These are phyloP conservation scores for Trichoderma endophyticum DNA, from an alignment of 2,329 filamentous ascomycete species.

Conservation along the genomic window DNA sequence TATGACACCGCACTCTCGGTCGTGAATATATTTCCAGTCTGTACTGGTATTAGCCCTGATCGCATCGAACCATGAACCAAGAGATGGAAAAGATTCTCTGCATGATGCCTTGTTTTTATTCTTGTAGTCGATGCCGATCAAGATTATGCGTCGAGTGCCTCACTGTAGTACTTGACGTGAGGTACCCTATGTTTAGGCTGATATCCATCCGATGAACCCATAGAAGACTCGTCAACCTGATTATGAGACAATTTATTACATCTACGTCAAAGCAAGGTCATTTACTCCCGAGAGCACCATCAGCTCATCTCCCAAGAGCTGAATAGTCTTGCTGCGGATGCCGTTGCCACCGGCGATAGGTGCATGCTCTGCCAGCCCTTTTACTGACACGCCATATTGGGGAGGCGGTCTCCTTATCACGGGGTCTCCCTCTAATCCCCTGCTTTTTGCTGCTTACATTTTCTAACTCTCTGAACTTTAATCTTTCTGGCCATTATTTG, in stretches of 20 bases:
- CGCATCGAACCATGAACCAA: not conserved
- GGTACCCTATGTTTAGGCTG: constrained; percentile 11
- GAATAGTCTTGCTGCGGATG: not conserved
- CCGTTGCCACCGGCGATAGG: not conserved
- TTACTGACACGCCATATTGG: not conserved
- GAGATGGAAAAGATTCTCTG: not conserved
- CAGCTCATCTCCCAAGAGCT: no score
- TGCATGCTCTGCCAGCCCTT: not conserved
- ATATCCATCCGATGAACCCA: not conserved
- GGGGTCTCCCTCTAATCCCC: not conserved
- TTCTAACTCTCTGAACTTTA: not conserved
- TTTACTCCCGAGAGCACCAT: not conserved
- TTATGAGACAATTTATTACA: constrained; percentile 13
- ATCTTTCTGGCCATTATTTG: not conserved
- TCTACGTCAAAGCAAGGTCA: not conserved
- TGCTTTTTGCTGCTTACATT: not conserved
- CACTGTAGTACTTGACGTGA: not conserved
- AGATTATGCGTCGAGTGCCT: not conserved
- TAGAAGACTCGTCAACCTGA: not conserved
- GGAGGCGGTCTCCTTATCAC: not conserved
- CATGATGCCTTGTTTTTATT: not conserved
- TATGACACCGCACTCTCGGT: not conserved
- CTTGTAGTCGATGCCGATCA: no score
- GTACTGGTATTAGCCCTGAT: not conserved
- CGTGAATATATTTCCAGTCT: not conserved